Conservation (phyloP, 768 basidiomycete genomes). For the Pleurotus platypus region DNA sequence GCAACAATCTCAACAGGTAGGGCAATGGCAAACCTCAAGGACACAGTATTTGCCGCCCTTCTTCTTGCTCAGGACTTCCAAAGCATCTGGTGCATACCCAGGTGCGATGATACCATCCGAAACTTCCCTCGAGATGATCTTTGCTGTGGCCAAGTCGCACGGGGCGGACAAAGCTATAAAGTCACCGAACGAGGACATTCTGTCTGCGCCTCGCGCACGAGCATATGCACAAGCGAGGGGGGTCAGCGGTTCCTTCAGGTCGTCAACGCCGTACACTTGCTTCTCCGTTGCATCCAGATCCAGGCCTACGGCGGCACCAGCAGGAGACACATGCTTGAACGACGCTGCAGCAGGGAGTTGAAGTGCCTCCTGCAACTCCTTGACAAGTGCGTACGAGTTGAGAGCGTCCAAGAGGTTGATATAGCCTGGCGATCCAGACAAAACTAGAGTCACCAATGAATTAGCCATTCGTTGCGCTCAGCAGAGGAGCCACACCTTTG, state of each 20-base stretch:
- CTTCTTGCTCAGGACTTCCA: constrained; percentile 91
- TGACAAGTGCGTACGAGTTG: constrained; percentile 95
- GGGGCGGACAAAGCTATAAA: constrained; percentile 93
- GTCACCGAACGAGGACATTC: constrained; percentile 99
- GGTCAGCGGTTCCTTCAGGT: constrained; percentile 86
- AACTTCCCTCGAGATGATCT: constrained; percentile 97
- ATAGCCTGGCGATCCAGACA: constrained; percentile 94
- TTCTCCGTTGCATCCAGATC: constrained; percentile 81
- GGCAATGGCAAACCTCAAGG: constrained; percentile 57
- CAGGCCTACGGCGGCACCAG: constrained; percentile 91
- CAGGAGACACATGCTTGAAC: constrained; percentile 99
- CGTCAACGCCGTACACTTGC: constrained; percentile 94
- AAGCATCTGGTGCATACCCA: constrained; percentile 82
- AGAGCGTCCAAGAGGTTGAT: constrained; percentile 98
- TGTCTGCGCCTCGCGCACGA: constrained; percentile 93
- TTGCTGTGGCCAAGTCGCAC: constrained; percentile 92
- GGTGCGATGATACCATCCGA: constrained; percentile 98
- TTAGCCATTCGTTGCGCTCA: background rate
- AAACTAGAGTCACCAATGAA: constrained; percentile 42
- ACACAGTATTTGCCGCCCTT: constrained; percentile 99
- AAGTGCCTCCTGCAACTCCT: constrained; percentile 86
- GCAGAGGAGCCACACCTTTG: constrained; percentile 55
- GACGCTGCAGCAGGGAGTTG: constrained; percentile 93
- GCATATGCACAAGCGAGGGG: constrained; percentile 92
- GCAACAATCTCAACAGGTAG: background rate